phyloP scores from a whole-genome alignment of 352 stramenopile genomes.

The Phytophthora pluvialis region DNA sequence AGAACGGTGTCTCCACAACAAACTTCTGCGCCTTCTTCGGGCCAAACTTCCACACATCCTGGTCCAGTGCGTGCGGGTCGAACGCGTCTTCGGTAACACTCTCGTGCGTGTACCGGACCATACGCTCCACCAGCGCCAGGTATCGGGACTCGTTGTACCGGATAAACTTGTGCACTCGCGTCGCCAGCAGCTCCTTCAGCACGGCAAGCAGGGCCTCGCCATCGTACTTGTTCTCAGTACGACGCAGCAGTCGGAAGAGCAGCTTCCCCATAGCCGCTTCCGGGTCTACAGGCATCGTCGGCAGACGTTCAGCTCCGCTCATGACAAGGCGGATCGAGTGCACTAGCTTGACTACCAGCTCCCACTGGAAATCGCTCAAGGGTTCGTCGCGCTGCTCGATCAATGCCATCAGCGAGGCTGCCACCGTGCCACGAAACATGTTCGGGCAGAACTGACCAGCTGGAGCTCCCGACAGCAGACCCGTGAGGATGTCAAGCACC shows the following conservation, averaged over 20 bases:
- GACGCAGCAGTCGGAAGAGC: conserved; percentile 60
- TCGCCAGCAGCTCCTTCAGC: conserved; percentile 60
- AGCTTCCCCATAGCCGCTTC: conserved; percentile 62
- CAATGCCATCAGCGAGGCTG: conserved; percentile 55
- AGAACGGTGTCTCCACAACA: conserved; percentile 29
- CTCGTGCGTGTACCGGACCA: conserved; percentile 55
- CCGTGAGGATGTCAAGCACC: conserved; percentile 73
- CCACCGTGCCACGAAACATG: conserved; percentile 72
- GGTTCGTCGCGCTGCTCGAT: conserved; percentile 34
- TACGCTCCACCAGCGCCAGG: conserved; percentile 48
- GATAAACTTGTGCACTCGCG: conserved; percentile 57
- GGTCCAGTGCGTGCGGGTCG: conserved; percentile 46
- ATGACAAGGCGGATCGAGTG: conserved; percentile 63
- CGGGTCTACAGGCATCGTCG: conserved; percentile 38
- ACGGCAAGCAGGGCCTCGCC: conserved; percentile 29
- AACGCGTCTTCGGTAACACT: conserved; percentile 46
- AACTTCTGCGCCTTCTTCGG: conserved; percentile 25
- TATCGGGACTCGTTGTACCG: conserved; percentile 58
- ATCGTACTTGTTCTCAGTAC: conserved; percentile 21
- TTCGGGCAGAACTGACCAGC: conserved; percentile 66
- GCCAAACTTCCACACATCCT: conserved; percentile 40
- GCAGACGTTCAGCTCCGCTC: conserved; percentile 15
- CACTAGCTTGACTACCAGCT: conserved; percentile 53
- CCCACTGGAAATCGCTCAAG: conserved; percentile 60
- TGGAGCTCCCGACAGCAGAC: conserved; percentile 55